A percentile compares a stretch with the other conserved stretches of the same genome.
These are phyloP conservation scores for Lichtheimia ramosa DNA, from an alignment of 371 early-diverging fungal species.

Conservation along the genomic window DNA sequence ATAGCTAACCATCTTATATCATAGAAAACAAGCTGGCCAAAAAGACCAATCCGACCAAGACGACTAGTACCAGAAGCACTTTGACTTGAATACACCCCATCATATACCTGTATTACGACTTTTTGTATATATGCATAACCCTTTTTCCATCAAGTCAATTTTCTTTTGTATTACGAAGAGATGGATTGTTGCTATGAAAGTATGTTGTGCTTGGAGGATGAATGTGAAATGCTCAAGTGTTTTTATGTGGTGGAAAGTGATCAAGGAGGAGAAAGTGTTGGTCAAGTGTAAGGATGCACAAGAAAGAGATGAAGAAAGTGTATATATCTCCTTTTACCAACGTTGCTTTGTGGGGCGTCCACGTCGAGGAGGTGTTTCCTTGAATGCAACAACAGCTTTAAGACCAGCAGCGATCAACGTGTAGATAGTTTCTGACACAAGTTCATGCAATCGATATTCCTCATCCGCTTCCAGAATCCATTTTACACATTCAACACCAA, in stretches of 20 bases:
- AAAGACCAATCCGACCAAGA: neutral
- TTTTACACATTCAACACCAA: conserved; percentile 52
- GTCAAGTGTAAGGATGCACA: too few relatives aligned
- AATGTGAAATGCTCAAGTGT: too few relatives aligned
- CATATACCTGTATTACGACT: too few relatives aligned
- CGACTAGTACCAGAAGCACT: neutral
- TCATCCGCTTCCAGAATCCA: conserved; percentile 57
- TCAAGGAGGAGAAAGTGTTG: too few relatives aligned
- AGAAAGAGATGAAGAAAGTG: too few relatives aligned
- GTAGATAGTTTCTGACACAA: conserved; percentile 54
- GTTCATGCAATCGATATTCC: conserved; percentile 61
- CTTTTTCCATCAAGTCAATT: too few relatives aligned
- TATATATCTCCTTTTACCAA: neutral
- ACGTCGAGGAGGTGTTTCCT: conserved; percentile 45
- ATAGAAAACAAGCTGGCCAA: neutral
- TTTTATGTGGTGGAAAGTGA: too few relatives aligned
- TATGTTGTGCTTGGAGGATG: too few relatives aligned
- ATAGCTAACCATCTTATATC: neutral
- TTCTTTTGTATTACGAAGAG: too few relatives aligned
- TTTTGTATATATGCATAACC: too few relatives aligned
- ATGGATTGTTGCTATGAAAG: too few relatives aligned
- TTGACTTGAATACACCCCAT: neutral
- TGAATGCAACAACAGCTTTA: conserved; percentile 65
- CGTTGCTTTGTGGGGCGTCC: neutral
- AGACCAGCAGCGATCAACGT: conserved; percentile 55